Percentiles rank a stretch among this genome's conserved stretches.
Evolutionary conservation across 148 eudicot species (phyloP).

Genomic region (Salicornia ramosissima): DNA sequence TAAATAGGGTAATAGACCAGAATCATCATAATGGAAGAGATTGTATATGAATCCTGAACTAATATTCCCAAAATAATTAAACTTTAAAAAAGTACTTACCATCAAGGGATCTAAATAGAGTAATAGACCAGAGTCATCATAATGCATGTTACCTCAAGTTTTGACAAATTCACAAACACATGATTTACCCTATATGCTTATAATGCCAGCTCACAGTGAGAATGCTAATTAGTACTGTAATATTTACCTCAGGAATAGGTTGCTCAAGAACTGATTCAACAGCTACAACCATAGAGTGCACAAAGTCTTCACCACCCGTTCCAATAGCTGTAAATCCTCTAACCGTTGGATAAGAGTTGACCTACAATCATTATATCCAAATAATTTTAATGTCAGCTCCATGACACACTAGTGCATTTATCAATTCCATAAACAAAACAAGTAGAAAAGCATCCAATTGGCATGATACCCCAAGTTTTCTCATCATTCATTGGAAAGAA

Average conservation of each 20-base stretch:
- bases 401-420: neutral
- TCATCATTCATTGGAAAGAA: neutral
- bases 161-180: neutral
- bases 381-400: neutral
- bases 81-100: too few relatives aligned
- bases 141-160: neutral
- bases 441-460: neutral
- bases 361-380: constrained; percentile 31
- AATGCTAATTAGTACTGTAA: neutral
- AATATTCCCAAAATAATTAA: too few relatives aligned
- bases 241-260: constrained; percentile 73
- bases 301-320: constrained; percentile 94
- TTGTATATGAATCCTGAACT: too few relatives aligned
- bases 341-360: constrained; percentile 79
- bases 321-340: constrained; percentile 97
- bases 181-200: neutral
- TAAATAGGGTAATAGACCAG: neutral
- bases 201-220: neutral
- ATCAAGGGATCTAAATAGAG: neutral
- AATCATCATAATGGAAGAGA: neutral
- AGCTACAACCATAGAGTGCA: constrained; percentile 87
- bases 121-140: neutral
- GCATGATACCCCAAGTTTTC: neutral
- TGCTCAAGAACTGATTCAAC: constrained; percentile 87
- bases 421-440: neutral